A percentile compares a stretch with the other conserved stretches of the same genome.
Evolutionary conservation across 106 monocot species (phyloP).

Genomic region (Agapanthus africanus): DNA sequence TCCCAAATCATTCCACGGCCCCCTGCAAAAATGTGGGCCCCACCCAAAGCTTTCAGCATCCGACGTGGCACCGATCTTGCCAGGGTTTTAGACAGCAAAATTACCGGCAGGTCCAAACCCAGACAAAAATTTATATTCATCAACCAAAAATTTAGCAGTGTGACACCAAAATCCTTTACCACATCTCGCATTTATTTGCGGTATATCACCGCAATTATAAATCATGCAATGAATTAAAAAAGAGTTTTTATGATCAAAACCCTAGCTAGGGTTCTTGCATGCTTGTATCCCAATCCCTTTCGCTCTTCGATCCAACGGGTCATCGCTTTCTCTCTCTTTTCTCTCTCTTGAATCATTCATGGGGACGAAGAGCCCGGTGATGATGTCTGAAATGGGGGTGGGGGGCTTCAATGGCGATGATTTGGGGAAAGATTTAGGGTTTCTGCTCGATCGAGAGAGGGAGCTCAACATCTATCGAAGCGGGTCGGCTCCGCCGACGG

Average conservation of each 20-base stretch:
- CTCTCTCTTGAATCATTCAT: neutral
- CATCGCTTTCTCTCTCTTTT: neutral
- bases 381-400: conserved; percentile 24
- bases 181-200: neutral
- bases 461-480: conserved; percentile 49
- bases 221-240: neutral
- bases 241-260: no score
- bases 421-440: conserved; percentile 22
- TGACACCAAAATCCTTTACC: neutral
- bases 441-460: conserved; percentile 31
- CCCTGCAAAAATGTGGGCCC: no score
- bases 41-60: no score
- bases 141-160: neutral
- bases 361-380: conserved; percentile 12
- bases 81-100: neutral
- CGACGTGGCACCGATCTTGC: neutral
- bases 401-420: conserved; percentile 4
- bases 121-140: neutral
- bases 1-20: no score
- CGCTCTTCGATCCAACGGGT: conserved; percentile 1
- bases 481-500: conserved; percentile 60
- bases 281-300: neutral
- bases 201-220: neutral
- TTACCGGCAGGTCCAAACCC: neutral
- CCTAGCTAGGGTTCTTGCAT: conserved; percentile 8